Base-by-base conservation (phyloP, 208 protist genomes). In the Sergeia podlipaevii region DNA sequence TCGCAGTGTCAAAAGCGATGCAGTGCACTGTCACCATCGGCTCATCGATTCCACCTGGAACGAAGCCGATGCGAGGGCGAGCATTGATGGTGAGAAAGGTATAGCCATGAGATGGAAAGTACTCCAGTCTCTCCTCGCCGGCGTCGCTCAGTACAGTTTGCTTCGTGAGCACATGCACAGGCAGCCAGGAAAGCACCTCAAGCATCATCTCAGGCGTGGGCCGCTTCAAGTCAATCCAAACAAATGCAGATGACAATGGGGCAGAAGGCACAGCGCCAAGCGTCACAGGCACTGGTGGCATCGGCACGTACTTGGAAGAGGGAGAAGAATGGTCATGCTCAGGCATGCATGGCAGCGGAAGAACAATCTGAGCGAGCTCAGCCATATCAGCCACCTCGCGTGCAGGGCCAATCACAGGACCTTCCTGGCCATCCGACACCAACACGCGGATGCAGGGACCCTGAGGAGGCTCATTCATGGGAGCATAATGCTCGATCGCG, bases 101-200 rank as follows among this genome's bases (percentile, higher is more conserved):
- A 62, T 82, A 86, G 27, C 74, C 66, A 42, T 82, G 64, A 0
- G 74, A 42, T 0, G 74, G 78, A 47, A 75, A 86, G 71, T 77
- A 86, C 54, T 82, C 74, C 20, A 83, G 29, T 17, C 58, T 48
- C 47, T 82, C 74, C 32, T 67, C 52, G 7, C 8, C 20, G 13
- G 38, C 28, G 34, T 2, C 46, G 7, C 21, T 17, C 3, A 71
- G 27, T 10, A 79, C 51, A 21, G 58, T 59, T n/a, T 51, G 57
- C 0, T 45, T 41, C 24, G 76, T 79, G 20, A 70, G 54, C 2
- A 64, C 42, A 57, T 84, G 76, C 21, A 84, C 45, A 1, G 76
- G 76, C 24, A 84, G 66, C 49, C 54, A 70, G 26, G 65, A 58
- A 24, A 84, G 48, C 18, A 75, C 48, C 34, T 68, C 59, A 23